Conservation (phyloP, 2,329 filamentous ascomycete species). For the Pseudogymnoascus sp. region DNA sequence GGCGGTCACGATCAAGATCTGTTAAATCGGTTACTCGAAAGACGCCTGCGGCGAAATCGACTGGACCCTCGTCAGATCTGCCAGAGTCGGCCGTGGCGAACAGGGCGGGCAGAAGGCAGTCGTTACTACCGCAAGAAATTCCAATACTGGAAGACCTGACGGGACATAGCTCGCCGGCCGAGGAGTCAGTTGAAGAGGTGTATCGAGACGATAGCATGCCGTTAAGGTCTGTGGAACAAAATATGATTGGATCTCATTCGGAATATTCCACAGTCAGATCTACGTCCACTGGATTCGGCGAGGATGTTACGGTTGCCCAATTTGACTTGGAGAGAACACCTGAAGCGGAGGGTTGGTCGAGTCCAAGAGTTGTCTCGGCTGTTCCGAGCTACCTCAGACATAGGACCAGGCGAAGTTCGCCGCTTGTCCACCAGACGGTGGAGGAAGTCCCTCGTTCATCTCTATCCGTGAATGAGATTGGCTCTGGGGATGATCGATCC, state of each 20-base stretch:
- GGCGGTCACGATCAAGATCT: constrained; percentile 22
- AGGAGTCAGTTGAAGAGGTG: neutral
- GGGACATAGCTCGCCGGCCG: neutral
- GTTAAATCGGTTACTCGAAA: constrained; percentile 17
- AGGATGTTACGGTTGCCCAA: constrained; percentile 21
- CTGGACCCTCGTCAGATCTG: constrained; percentile 5
- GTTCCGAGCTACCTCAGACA: neutral
- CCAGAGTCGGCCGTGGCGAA: constrained; percentile 10
- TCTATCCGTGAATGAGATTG: neutral
- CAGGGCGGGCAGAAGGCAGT: constrained; percentile 19
- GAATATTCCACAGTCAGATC: constrained; percentile 19
- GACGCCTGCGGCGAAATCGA: constrained; percentile 12
- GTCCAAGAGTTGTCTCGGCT: constrained; percentile 14
- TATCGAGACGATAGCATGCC: neutral
- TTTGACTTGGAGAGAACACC: constrained; percentile 22
- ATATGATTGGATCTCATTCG: constrained; percentile 8
- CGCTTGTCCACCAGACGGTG: neutral
- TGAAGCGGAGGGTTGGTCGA: constrained; percentile 21
- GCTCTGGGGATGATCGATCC: neutral
- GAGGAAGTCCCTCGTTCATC: neutral
- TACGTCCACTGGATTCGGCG: constrained; percentile 12
- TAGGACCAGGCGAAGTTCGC: neutral
- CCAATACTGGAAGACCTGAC: constrained; percentile 10
- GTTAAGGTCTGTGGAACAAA: neutral
- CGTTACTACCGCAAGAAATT: constrained; percentile 14